Conservation (phyloP, 2,329 filamentous ascomycete species). For the Cladosporium colombiae region DNA sequence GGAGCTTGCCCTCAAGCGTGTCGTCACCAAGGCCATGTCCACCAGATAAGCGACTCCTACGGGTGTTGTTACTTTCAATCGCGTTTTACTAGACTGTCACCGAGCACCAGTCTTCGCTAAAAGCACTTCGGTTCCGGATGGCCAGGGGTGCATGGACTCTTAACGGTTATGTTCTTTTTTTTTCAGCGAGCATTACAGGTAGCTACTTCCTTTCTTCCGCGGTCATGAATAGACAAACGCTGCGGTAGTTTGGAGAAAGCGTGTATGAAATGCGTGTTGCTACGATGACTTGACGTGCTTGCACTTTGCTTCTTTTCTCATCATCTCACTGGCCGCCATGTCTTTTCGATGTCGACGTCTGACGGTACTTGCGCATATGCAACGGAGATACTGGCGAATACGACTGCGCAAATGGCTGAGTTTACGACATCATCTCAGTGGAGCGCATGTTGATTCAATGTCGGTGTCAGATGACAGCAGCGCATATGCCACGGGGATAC, state of each 20-base stretch:
- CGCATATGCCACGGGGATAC: neutral
- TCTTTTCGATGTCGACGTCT: neutral
- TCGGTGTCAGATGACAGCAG: neutral
- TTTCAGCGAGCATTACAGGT: conserved; percentile 21
- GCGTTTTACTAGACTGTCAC: conserved; percentile 20
- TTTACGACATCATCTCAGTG: neutral
- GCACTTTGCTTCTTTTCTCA: neutral
- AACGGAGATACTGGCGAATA: neutral
- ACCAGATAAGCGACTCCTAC: conserved; percentile 33
- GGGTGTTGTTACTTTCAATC: conserved; percentile 19
- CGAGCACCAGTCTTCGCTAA: conserved; percentile 21
- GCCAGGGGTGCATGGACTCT: conserved; percentile 22
- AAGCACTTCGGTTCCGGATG: conserved; percentile 21
- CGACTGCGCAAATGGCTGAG: neutral
- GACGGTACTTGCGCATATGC: neutral
- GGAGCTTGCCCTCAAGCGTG: conserved; percentile 95
- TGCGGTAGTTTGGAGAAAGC: conserved; percentile 13
- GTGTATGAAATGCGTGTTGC: conserved; percentile 21
- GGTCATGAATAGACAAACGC: conserved; percentile 15
- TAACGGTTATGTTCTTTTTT: conserved; percentile 26
- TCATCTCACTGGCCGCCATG: neutral
- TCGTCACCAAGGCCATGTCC: conserved; percentile 78
- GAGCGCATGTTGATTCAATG: neutral
- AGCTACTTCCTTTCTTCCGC: conserved; percentile 11
- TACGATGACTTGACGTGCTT: neutral